Evolutionary conservation across 1,284 basidiomycete species (phyloP).

Genomic region (Trichosporon coremiiforme): DNA sequence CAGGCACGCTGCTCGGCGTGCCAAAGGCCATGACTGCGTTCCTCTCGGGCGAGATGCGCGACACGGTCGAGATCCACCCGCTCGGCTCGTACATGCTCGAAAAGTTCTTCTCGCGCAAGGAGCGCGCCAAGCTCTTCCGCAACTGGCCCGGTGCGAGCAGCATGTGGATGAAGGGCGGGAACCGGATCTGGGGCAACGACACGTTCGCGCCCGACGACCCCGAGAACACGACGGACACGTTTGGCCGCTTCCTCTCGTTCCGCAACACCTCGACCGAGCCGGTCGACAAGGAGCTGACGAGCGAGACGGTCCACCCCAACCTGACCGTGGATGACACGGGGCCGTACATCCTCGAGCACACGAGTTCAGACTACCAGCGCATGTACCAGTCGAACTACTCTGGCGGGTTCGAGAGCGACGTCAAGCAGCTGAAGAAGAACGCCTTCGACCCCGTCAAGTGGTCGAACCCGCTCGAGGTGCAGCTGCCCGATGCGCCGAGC

Average conservation of each 20-base stretch:
- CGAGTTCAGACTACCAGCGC: constrained; percentile 78
- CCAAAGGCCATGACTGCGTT: constrained; percentile 95
- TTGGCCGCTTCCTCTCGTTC: constrained; percentile 84
- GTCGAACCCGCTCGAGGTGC: constrained; percentile 34
- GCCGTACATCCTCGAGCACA: constrained; percentile 80
- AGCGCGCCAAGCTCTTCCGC: constrained; percentile 87
- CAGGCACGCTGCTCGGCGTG: constrained; percentile 77
- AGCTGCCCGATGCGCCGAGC: constrained; percentile 81
- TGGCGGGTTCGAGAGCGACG: constrained; percentile 84
- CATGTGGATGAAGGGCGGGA: constrained; percentile 92
- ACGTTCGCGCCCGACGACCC: constrained; percentile 66
- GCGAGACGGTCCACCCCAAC: constrained; percentile 61
- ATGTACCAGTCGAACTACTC: constrained; percentile 92
- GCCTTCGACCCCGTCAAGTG: constrained; percentile 63
- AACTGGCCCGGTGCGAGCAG: constrained; percentile 94
- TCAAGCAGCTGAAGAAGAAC: constrained; percentile 66
- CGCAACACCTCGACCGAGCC: constrained; percentile 56
- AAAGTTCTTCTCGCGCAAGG: constrained; percentile 82
- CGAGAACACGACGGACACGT: constrained; percentile 64
- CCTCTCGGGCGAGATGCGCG: constrained; percentile 90
- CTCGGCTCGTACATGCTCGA: constrained; percentile 62
- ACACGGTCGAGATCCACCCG: constrained; percentile 76
- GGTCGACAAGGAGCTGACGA: constrained; percentile 50
- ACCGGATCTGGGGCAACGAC: constrained; percentile 83
- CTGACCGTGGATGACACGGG: constrained; percentile 78